Base-by-base conservation (phyloP, 169 alveolate genomes). In the Cytauxzoon felis region DNA sequence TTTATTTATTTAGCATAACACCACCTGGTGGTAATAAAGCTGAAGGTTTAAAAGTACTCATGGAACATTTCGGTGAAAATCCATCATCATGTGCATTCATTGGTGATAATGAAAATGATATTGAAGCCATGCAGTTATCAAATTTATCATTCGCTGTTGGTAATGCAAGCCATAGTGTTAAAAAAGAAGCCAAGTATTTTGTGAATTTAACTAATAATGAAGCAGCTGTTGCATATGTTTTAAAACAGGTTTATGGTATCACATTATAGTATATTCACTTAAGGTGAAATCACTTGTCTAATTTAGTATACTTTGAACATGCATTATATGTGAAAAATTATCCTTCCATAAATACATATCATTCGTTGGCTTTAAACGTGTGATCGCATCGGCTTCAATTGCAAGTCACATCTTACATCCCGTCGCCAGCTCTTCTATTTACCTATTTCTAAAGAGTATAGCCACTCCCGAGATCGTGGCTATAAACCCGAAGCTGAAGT, bases 71-170 rank as follows among this genome's bases (percentile, higher is more conserved):
- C 4, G 54, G 40, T 1, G 65, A 29, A 13, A 16, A 63, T 5
- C 65, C 58, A 4, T 34, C n/a, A 33, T 75, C 57, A 8, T 54
- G 80, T 30, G 86, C 60, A 1, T 64, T 23, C 58, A 70, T 70
- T 0, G 82, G 82, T 13, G 82, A 70, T 40, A 61, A 54, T 9
- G 2, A n/a, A 3, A 70, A 70, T 32, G 82, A 70, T 32, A 6
- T 62, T 16, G 82, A 70, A 19, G 32, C 50, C 21, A 30, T 70
- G 82, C 41, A 60, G 53, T 33, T 43, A 32, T 27, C 54, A 7
- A 19, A 42, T 2, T 2, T 19, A 16, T 70, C 82, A n/a, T 70
- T 59, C 52, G 82, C 82, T 2, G 75, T 70, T 5, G 82, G 68
- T 1, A 50, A 61, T 23, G 82, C 76, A 19, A 5, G 32, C 2